phyloP scores from a whole-genome alignment of 108 stramenopile genomes.

The Skeletonema menzelii region DNA sequence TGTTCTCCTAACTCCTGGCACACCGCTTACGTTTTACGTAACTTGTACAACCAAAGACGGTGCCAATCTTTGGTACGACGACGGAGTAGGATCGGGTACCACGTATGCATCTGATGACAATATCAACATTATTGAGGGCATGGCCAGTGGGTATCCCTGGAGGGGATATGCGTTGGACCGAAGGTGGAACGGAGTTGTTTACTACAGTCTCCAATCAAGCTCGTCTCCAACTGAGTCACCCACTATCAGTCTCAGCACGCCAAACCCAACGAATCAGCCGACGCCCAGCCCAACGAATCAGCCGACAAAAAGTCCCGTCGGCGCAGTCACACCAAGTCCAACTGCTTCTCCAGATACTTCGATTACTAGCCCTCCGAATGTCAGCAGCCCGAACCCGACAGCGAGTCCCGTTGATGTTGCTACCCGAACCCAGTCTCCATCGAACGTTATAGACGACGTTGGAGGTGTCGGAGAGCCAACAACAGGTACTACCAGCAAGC shows the following conservation, averaged over 20 bases:
- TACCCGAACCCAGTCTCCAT: background rate
- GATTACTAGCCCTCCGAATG: background rate
- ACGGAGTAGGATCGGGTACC: background rate
- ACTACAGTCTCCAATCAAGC: background rate
- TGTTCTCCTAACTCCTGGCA: background rate
- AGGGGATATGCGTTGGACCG: background rate
- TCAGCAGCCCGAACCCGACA: background rate
- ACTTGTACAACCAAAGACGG: background rate
- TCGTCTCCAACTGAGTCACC: background rate
- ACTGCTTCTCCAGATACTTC: background rate
- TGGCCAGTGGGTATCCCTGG: background rate
- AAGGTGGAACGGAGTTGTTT: background rate
- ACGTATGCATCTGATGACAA: background rate
- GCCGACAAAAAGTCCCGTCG: background rate
- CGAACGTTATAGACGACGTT: background rate
- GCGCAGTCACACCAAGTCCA: background rate
- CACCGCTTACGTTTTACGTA: background rate
- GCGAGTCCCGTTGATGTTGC: background rate
- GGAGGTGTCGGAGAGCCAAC: background rate
- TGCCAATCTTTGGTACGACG: background rate
- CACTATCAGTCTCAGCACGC: background rate
- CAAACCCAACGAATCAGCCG: background rate
- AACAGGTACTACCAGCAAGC: background rate
- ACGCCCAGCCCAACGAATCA: background rate
- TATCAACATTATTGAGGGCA: background rate